A percentile compares a stretch with the other conserved stretches of the same genome.
Conservation (phyloP, 805 yeast species). For the Candida argentea region DNA sequence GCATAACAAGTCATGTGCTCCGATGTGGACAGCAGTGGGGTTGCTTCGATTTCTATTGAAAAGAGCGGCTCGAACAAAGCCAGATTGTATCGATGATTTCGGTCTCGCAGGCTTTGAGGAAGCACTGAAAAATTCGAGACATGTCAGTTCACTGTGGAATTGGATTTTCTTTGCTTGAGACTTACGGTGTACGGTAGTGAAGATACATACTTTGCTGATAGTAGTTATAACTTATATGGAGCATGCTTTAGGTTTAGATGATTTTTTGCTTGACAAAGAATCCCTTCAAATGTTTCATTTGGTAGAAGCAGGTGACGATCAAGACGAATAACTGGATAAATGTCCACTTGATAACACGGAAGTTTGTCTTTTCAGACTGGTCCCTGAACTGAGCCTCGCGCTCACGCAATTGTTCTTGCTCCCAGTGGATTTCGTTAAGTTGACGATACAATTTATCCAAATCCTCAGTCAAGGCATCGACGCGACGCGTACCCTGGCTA, state of each 20-base stretch:
- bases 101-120: too few relatives aligned
- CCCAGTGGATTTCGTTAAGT: slow-evolving; percentile 48
- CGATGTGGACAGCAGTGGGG: too few relatives aligned
- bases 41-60: too few relatives aligned
- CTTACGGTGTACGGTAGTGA: too few relatives aligned
- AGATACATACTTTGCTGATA: too few relatives aligned
- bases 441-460: slow-evolving; percentile 48
- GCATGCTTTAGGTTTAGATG: slow-evolving; percentile 37
- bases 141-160: too few relatives aligned
- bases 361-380: slow-evolving; percentile 65
- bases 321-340: slow-evolving; percentile 60
- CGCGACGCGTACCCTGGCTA: slow-evolving; percentile 46
- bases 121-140: too few relatives aligned
- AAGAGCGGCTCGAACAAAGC: too few relatives aligned
- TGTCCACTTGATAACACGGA: slow-evolving; percentile 66
- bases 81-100: too few relatives aligned
- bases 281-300: slow-evolving; percentile 63
- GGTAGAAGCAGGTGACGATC: slow-evolving; percentile 62
- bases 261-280: slow-evolving; percentile 86
- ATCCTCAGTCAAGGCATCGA: slow-evolving; percentile 42
- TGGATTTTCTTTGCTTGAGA: too few relatives aligned
- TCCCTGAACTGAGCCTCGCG: slow-evolving; percentile 73
- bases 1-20: too few relatives aligned
- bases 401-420: slow-evolving; percentile 61
- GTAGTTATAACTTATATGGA: too few relatives aligned